Evolutionary conservation across 2,329 filamentous ascomycete species (phyloP).

Genomic region (Pyricularia pennisetigena): DNA sequence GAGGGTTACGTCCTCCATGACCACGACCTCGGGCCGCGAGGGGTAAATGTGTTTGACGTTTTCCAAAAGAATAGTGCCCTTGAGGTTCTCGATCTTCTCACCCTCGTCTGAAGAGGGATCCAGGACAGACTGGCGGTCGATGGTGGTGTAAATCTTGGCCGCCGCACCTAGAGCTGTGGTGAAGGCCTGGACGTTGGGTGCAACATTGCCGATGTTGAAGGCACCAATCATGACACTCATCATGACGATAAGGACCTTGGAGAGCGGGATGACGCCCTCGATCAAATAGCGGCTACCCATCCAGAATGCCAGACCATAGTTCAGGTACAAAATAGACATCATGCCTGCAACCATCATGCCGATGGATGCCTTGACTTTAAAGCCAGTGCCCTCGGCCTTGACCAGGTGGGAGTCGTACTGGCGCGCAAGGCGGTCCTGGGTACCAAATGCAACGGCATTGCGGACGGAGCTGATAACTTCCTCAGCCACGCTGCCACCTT

Average conservation of each 20-base stretch:
- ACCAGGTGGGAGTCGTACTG: conserved; percentile 72
- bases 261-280: conserved; percentile 52
- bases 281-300: conserved; percentile 70
- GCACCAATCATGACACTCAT: conserved; percentile 90
- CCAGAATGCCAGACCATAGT: conserved; percentile 93
- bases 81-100: conserved; percentile 59
- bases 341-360: conserved; percentile 59
- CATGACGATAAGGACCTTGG: conserved; percentile 71
- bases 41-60: conserved; percentile 91
- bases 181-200: conserved; percentile 80
- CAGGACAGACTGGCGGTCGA: conserved; percentile 77
- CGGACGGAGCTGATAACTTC: conserved; percentile 91
- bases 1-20: conserved; percentile 78
- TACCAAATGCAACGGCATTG: conserved; percentile 87
- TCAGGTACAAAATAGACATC: conserved; percentile 71
- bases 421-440: conserved; percentile 79
- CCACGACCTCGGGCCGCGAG: conserved; percentile 77
- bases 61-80: conserved; percentile 71
- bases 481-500: conserved; percentile 80
- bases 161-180: conserved; percentile 75
- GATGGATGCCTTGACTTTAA: conserved; percentile 62
- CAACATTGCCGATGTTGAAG: conserved; percentile 80
- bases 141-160: conserved; percentile 87
- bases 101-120: conserved; percentile 64
- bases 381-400: conserved; percentile 66